These are phyloP conservation scores for Stemphylium lycopersici DNA, from an alignment of 2,329 filamentous ascomycete species.

Conservation along the genomic window DNA sequence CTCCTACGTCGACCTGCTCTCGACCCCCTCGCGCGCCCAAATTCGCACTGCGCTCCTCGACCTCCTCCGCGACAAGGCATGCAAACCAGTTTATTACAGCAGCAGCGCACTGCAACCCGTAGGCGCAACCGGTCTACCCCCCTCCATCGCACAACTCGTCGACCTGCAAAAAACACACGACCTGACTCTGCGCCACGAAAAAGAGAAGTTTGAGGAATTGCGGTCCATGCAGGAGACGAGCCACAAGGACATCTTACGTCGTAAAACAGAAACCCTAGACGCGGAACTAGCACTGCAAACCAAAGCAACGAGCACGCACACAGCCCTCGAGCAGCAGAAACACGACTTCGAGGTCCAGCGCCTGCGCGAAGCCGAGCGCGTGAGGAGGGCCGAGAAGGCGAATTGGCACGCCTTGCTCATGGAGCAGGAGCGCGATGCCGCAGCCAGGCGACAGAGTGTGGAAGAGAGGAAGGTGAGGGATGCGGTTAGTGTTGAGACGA, in stretches of 20 bases:
- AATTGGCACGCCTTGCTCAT: slow-evolving; percentile 38
- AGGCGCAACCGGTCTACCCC: slow-evolving; percentile 43
- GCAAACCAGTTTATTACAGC: slow-evolving; percentile 41
- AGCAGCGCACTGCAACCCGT: slow-evolving; percentile 46
- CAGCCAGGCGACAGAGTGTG: slow-evolving; percentile 22
- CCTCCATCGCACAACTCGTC: slow-evolving; percentile 34
- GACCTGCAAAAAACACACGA: slow-evolving; percentile 42
- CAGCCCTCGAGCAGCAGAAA: slow-evolving; percentile 35
- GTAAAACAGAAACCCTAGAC: slow-evolving; percentile 36
- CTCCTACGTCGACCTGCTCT: slow-evolving; percentile 60
- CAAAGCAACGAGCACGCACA: slow-evolving; percentile 25
- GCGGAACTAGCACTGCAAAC: slow-evolving; percentile 30
- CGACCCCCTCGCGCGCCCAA: slow-evolving; percentile 24
- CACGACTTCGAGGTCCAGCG: slow-evolving; percentile 43
- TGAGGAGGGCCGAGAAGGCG: slow-evolving; percentile 39
- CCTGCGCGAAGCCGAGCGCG: slow-evolving; percentile 38
- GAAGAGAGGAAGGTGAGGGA: slow-evolving; percentile 33
- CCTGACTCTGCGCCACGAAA: slow-evolving; percentile 34
- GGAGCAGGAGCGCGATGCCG: slow-evolving; percentile 39
- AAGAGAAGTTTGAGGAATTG: slow-evolving; percentile 35
- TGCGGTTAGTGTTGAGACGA: slow-evolving; percentile 22
- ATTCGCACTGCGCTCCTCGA: slow-evolving; percentile 32
- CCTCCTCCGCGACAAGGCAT: slow-evolving; percentile 44
- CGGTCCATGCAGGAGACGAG: slow-evolving; percentile 37
- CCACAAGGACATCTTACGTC: slow-evolving; percentile 37